Base-by-base conservation (phyloP, 371 early-diverging fungal species). In the Mucor racemosus region DNA sequence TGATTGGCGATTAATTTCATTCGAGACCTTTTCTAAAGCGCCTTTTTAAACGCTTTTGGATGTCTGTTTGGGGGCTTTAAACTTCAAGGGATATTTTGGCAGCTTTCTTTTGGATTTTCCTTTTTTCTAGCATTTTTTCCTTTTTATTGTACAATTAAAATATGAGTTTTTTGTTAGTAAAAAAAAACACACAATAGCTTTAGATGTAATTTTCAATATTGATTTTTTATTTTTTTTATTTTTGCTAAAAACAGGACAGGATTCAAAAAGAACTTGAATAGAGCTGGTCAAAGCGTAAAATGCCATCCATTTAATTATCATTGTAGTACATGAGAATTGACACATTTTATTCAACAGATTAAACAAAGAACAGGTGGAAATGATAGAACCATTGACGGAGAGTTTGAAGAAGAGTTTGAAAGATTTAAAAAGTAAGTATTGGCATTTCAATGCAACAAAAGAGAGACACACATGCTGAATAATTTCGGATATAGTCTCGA, bases 381-480 rank as follows among this genome's bases (percentile, higher is more conserved):
- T 21, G 92, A 93, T 40, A 89, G 88, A 67, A 94, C 92, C n/a
- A 82, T 88, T 11, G 97, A 97, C 75, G 84, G 84, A 21, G 93
- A 93, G 63, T 95, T 90, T 77, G 94, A 96, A 57, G 93, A 93
- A 72, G 94, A 95, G 75, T 91, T 91, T 69, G 86, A 85, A 62
- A 86, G 96, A 33, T 91, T 92, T 73, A 90, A 88, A 79, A 84
- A 66, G 94, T 92, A 84, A 69, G 78, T 69, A 7, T 44, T 44
- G 1, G 14, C 14, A 8, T 15, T 35, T 44, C 10, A 17, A 44
- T 14, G 26, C 62, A 42, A 58, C 3, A 19, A 65, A 4, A n/a
- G 7, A 38, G 6, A 50, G 14, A 57, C 11, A 34, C 53, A 3
- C 14, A 39, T 68, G 34, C 7, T 56, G 57, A 56, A n/a, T 8